Percentiles rank a stretch among this genome's conserved stretches.
phyloP scores from a whole-genome alignment of 2,329 filamentous ascomycete genomes.

The Hymenoscyphus scutula region DNA sequence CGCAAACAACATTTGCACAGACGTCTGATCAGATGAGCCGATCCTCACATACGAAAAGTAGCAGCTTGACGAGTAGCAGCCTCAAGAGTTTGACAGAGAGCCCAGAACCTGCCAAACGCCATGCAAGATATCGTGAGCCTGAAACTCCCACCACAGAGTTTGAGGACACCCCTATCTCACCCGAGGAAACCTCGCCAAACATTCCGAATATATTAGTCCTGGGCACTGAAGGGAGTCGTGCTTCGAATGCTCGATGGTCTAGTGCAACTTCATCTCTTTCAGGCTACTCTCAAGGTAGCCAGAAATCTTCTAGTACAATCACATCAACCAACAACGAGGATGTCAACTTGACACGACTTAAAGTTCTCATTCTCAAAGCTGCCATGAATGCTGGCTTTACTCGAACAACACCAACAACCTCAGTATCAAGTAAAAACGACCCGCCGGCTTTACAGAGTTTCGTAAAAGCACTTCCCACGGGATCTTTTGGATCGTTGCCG shows the following conservation, averaged over 20 bases:
- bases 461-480: conserved; percentile 70
- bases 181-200: conserved; percentile 70
- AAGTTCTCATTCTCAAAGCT: conserved; percentile 77
- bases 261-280: conserved; percentile 78
- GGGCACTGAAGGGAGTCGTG: conserved; percentile 62
- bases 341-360: conserved; percentile 72
- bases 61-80: conserved; percentile 46
- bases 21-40: conserved; percentile 48
- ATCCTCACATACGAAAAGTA: conserved; percentile 32
- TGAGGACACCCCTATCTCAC: conserved; percentile 82
- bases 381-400: conserved; percentile 82
- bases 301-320: conserved; percentile 66
- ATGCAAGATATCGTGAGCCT: conserved; percentile 48
- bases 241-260: conserved; percentile 72
- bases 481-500: conserved; percentile 72
- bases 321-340: conserved; percentile 70
- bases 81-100: conserved; percentile 45
- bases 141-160: conserved; percentile 96
- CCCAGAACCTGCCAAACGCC: conserved; percentile 18
- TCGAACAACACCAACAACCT: conserved; percentile 45
- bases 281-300: conserved; percentile 70
- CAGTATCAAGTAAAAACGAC: conserved; percentile 38
- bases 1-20: conserved; percentile 71
- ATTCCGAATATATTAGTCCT: conserved; percentile 87
- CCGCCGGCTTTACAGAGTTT: conserved; percentile 66